Evolutionary conservation across 345 rosid genomes (phyloP), one percentile per base, ranked within the genome.

Genomic region (Gossypium stocksii): DNA sequence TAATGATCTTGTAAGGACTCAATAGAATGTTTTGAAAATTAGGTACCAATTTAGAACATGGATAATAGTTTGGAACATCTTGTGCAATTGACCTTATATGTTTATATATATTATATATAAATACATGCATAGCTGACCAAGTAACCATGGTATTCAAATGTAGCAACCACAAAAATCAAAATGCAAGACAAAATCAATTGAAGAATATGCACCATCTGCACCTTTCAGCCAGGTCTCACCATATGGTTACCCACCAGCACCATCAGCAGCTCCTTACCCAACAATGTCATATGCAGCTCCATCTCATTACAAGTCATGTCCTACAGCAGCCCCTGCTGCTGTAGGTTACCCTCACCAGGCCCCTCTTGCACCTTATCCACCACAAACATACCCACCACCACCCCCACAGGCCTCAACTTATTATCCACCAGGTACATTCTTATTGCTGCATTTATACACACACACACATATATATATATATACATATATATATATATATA

Each of bases 381-480:
- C 81, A 38, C 75, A 76, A n/a, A 53, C 70, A 34, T 64, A 78
- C 38, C 81, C 79, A 20, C 74, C 73, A 20, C 41, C 61, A 22
- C 48, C 61, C 43, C 23, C 62, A 22, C 48, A 44, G 54, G 27
- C 79, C 59, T 54, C 87, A 22, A 66, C 84, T 34, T 77, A 72
- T 70, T 77, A 76, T 62, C 87, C 83, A 77, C 84, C 83, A 80
- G 82, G 86, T 83, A 71, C 64, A 22, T 66, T 52, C 46, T 44
- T 45, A 43, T 43, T 44, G 45, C 19, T 65, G 51, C 46, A 17
- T 43, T 53, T 53, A 9, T 2, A 19, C 57, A 53, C 10, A 7
- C 3, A 54, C 38, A 29, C 0, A 3, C 4, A 29, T 0, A 23
- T 23, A 23, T 23, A 23, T 23, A 23, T 23, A 23, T 23, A 23